A percentile compares a stretch with the other conserved stretches of the same genome.
Conservation (phyloP, 2,329 filamentous ascomycete species). For the Claviceps sp. region DNA sequence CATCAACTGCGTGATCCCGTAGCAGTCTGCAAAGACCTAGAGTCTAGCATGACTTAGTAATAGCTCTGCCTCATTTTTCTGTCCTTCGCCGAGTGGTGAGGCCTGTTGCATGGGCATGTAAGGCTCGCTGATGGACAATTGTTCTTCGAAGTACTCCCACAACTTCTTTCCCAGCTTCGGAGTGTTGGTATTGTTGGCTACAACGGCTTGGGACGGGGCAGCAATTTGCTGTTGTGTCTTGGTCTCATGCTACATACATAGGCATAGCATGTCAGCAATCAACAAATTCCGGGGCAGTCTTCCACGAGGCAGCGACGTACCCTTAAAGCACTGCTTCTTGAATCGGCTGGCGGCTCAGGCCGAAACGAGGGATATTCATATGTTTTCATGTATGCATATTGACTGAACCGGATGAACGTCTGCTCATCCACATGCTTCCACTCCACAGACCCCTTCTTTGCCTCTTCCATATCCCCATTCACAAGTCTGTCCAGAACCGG, state of each 20-base stretch:
- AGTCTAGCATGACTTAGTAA: not conserved
- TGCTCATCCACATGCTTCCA: not conserved
- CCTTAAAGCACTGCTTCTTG: not conserved
- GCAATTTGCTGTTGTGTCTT: not conserved
- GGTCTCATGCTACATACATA: not conserved
- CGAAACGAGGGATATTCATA: not conserved
- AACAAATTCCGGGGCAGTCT: no score
- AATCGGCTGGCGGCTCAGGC: not conserved
- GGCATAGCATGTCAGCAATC: not conserved
- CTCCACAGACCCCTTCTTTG: not conserved
- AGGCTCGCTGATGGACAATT: not conserved
- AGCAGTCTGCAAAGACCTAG: not conserved
- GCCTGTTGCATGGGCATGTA: not conserved
- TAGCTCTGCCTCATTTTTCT: not conserved
- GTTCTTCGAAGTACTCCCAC: not conserved
- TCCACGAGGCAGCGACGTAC: no score
- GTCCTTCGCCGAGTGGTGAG: not conserved
- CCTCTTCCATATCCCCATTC: not conserved
- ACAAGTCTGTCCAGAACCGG: not conserved
- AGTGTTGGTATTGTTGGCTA: no score
- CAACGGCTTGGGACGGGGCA: not conserved
- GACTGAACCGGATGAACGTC: not conserved
- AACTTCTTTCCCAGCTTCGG: not conserved
- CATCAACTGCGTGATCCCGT: not conserved
- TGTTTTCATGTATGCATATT: not conserved